Evolutionary conservation across 495 filamentous ascomycete species (phyloP).

Genomic region (Penicillium fimorum): DNA sequence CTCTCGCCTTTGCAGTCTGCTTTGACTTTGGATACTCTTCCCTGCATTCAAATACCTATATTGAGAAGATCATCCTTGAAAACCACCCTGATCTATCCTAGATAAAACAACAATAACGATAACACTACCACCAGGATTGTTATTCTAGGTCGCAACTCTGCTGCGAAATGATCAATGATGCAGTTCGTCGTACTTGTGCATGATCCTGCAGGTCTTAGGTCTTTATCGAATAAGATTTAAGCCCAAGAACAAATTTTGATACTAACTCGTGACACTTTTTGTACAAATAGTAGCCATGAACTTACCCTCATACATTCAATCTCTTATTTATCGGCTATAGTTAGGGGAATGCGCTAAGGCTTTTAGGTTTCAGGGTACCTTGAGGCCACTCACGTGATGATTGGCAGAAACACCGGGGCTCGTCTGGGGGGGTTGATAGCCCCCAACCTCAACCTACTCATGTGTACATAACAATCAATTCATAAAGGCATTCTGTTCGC

Average conservation of each 20-base stretch:
- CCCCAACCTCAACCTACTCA: not conserved
- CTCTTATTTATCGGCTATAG: not conserved
- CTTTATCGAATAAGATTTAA: not conserved
- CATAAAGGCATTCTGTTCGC: constrained; percentile 10
- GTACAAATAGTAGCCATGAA: too few relatives aligned
- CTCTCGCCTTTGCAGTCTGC: too few relatives aligned
- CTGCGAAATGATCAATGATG: too few relatives aligned
- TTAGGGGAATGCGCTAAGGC: constrained; percentile 2
- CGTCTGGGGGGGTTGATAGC: constrained; percentile 5
- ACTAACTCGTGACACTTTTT: too few relatives aligned
- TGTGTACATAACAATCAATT: constrained; percentile 10
- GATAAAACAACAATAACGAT: too few relatives aligned
- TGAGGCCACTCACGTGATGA: constrained; percentile 10
- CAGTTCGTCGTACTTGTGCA: not conserved
- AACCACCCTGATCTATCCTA: too few relatives aligned
- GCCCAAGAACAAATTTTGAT: not conserved
- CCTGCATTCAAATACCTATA: too few relatives aligned
- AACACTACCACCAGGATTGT: too few relatives aligned
- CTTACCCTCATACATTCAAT: not conserved
- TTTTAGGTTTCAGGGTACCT: not conserved
- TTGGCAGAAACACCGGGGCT: constrained; percentile 10
- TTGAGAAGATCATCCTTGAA: too few relatives aligned
- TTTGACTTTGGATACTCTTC: too few relatives aligned
- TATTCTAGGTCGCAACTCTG: too few relatives aligned
- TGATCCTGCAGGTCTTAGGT: constrained; percentile 1